These are phyloP conservation scores for Solanum chacoense DNA, from an alignment of 305 asterid species.

Conservation along the genomic window DNA sequence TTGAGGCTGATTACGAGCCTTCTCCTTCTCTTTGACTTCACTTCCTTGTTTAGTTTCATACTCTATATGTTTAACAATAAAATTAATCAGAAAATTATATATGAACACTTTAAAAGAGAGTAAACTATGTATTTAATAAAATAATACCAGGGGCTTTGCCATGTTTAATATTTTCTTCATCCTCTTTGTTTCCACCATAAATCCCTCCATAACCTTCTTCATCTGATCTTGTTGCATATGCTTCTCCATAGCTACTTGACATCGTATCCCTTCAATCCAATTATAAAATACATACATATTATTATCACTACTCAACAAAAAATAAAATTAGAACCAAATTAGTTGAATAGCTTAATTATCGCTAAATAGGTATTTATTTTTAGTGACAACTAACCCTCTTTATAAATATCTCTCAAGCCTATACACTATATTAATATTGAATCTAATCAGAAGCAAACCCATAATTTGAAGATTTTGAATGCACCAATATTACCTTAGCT, in stretches of 20 bases:
- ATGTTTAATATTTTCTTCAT: constrained; percentile 16
- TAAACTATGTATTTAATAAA: neutral
- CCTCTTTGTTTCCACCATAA: constrained; percentile 30
- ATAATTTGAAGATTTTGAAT: no score
- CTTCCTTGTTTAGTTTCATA: constrained; percentile 44
- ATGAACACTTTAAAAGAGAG: neutral
- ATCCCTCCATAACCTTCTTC: constrained; percentile 66
- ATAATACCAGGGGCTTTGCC: constrained; percentile 11
- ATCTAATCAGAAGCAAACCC: neutral
- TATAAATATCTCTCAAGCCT: neutral
- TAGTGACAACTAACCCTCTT: no score
- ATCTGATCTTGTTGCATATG: constrained; percentile 42
- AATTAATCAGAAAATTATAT: neutral
- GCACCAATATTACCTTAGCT: neutral
- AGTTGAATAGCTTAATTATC: neutral
- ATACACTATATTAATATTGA: no score
- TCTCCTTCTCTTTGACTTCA: constrained; percentile 48
- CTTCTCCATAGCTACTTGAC: constrained; percentile 38
- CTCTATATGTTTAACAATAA: constrained; percentile 6
- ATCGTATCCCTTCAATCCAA: constrained; percentile 22
- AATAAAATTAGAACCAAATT: neutral
- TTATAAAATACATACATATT: neutral
- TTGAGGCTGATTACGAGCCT: constrained; percentile 30
- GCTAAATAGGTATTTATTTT: no score
- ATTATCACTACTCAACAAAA: neutral